Conservation (phyloP, 73 alveolate species). For the Blepharisma stoltei region DNA sequence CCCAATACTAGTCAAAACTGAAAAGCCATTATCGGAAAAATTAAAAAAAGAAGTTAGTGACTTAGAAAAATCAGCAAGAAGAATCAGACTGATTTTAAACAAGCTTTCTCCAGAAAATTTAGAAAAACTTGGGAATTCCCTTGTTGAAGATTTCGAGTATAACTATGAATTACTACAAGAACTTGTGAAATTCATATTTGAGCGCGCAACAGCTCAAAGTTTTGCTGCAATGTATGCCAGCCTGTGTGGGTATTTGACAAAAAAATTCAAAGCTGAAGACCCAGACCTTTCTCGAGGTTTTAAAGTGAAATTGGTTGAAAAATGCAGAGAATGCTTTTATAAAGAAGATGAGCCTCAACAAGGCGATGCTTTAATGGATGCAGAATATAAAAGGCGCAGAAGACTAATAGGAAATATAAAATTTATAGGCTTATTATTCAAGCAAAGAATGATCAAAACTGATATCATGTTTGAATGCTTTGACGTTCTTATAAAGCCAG, state of each 20-base stretch:
- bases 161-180: background rate
- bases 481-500: conserved; percentile 17
- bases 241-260: background rate
- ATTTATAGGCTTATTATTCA: background rate
- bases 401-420: conserved; percentile 16
- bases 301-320: background rate
- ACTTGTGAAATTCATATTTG: conserved; percentile 7
- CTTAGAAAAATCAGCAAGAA: background rate
- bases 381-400: conserved; percentile 19
- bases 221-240: conserved; percentile 4
- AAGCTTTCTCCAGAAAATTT: conserved; percentile 12
- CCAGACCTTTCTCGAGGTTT: background rate
- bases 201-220: conserved; percentile 8
- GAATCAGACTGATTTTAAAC: conserved; percentile 1
- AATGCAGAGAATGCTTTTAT: conserved; percentile 24
- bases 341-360: conserved; percentile 7
- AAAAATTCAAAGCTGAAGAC: background rate
- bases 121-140: background rate
- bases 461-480: conserved; percentile 27
- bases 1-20: conserved; percentile 12
- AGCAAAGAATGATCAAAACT: conserved; percentile 6
- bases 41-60: conserved; percentile 21
- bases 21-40: conserved; percentile 25
- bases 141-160: background rate
- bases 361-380: conserved; percentile 3